Base-by-base conservation (phyloP, 306 rosid species). In the Argentina anserina region DNA sequence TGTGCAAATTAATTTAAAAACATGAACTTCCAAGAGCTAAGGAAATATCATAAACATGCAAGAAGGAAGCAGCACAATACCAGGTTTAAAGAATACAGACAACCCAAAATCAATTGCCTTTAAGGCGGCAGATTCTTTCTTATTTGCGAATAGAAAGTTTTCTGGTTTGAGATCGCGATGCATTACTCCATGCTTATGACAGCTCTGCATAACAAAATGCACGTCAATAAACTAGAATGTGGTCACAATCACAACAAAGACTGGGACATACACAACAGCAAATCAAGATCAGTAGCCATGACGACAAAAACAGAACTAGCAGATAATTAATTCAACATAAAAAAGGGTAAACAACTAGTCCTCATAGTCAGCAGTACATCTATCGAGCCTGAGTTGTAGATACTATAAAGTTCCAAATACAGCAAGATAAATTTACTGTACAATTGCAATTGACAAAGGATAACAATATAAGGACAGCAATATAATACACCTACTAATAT, bases 91-190 rank as follows among this genome's bases (percentile, higher is more conserved):
- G 69, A 84, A 81, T 42, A 86, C 70, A 0, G 90, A 86, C 81
- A 84, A 26, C 70, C 90, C 90, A 77, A 86, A 86, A 84, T 86
- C 90, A 63, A 86, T 86, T 31, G 90, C 81, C 72, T 84, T 86
- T 74, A 86, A 84, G 43, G 90, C 71, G 39, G 90, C 80, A 1
- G 82, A 70, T 77, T 86, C 90, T 80, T 86, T 86, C 84, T 86
- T 86, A 76, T 86, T 83, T 28, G 84, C 84, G 70, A 86, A 84
- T 14, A 86, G 64, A 70, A 86, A 86, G 77, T 86, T 86, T 67
- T 86, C 90, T 21, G 90, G 90, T 73, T 86, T 86, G 55, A 86
- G 90, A 83, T 86, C 90, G 2, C 88, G 88, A 84, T 86, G 90
- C 86, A 86, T 84, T 61, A 86, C 90, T 46, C 90, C 88, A 40